Percentiles rank a stretch among this genome's conserved stretches.
These are phyloP conservation scores for Xerocomellus dryophilus DNA, from an alignment of 768 basidiomycete genomes.

Conservation along the genomic window DNA sequence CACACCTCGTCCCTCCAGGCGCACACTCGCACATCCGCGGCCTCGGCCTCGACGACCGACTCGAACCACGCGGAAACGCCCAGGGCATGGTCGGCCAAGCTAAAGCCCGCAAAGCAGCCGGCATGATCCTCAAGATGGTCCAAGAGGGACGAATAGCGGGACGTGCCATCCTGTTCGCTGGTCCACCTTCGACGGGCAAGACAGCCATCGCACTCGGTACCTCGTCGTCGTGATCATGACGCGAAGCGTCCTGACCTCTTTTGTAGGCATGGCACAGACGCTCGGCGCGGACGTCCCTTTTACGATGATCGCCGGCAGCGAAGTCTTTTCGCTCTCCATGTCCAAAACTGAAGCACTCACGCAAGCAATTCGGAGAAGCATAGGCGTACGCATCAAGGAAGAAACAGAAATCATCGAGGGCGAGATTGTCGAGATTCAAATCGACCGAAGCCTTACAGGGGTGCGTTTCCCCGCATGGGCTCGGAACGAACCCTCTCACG, in stretches of 20 bases:
- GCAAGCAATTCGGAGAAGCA: constrained; percentile 92
- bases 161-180: constrained; percentile 94
- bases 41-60: constrained; percentile 85
- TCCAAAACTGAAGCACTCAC: constrained; percentile 98
- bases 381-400: constrained; percentile 96
- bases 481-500: neutral
- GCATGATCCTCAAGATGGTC: constrained; percentile 97
- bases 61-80: constrained; percentile 84
- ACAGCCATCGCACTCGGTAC: constrained; percentile 97
- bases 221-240: neutral
- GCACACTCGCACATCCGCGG: constrained; percentile 95
- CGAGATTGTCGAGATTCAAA: constrained; percentile 98
- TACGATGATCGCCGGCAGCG: constrained; percentile 95
- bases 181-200: constrained; percentile 96
- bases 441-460: constrained; percentile 94
- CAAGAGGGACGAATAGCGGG: constrained; percentile 95
- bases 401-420: constrained; percentile 97
- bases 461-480: constrained; percentile 41
- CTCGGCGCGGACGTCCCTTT: constrained; percentile 94
- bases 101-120: constrained; percentile 95
- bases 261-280: constrained; percentile 89
- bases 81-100: constrained; percentile 98
- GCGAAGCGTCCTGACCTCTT: neutral
- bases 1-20: constrained; percentile 45
- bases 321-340: constrained; percentile 98